These are phyloP conservation scores for Podospora sp. DNA, from an alignment of 495 filamentous ascomycete genomes.

Conservation along the genomic window DNA sequence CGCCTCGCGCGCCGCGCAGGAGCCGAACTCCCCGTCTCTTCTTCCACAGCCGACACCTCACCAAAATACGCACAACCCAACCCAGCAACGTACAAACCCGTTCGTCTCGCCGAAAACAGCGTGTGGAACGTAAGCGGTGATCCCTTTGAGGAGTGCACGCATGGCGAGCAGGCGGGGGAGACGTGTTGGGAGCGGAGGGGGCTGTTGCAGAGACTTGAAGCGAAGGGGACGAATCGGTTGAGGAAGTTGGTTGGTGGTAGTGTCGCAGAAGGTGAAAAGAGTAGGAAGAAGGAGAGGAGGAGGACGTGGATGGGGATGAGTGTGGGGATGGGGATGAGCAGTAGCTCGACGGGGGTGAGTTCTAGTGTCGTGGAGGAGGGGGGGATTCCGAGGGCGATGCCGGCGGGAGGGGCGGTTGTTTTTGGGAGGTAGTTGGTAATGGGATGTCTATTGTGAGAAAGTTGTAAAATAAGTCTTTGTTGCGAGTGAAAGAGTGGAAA, in stretches of 20 bases:
- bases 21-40: neutral
- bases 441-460: too few relatives aligned
- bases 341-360: neutral
- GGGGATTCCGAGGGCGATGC: neutral
- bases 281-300: neutral
- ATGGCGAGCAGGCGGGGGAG: neutral
- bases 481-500: too few relatives aligned
- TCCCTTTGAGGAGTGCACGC: neutral
- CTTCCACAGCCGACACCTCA: neutral
- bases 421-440: neutral
- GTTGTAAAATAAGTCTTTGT: too few relatives aligned
- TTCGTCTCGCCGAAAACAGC: neutral
- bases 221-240: neutral
- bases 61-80: too few relatives aligned
- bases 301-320: neutral
- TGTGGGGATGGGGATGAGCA: neutral
- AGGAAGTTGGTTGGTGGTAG: neutral
- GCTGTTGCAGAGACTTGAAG: neutral
- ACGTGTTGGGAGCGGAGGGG: conserved; percentile 2
- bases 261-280: neutral
- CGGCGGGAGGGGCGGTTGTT: neutral
- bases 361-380: neutral
- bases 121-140: neutral
- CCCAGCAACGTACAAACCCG: neutral
- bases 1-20: neutral